Conservation (phyloP, 1,284 basidiomycete species). For the Melanopsichium pennsylvanicum region DNA sequence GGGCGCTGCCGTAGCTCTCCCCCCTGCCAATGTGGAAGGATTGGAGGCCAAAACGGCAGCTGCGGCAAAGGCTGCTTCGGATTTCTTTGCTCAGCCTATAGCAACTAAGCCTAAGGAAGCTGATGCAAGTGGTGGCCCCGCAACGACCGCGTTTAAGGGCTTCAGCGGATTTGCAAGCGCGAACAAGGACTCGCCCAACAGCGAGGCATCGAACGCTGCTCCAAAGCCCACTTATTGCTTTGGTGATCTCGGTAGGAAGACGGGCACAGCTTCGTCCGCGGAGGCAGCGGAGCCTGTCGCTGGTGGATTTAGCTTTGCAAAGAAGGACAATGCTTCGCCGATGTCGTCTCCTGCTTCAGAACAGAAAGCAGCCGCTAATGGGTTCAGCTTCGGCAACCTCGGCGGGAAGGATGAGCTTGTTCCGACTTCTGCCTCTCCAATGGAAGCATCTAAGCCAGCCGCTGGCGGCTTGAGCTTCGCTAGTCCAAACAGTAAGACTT, state of each 20-base stretch:
- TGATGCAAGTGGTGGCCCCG: background rate
- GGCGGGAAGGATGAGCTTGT: conserved; percentile 5
- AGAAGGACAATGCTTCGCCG: background rate
- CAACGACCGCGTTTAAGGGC: conserved; percentile 13
- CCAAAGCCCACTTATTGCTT: conserved; percentile 18
- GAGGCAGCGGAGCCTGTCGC: background rate
- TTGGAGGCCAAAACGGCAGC: background rate
- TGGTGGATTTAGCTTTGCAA: conserved; percentile 6
- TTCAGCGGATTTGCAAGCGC: conserved; percentile 21
- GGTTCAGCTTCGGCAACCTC: conserved; percentile 16
- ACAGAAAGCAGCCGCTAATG: background rate
- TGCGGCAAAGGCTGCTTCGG: conserved; percentile 15
- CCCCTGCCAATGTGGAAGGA: conserved; percentile 7
- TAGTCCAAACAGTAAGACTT: conserved; percentile 9
- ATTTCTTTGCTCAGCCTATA: conserved; percentile 31
- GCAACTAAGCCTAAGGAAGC: conserved; percentile 13
- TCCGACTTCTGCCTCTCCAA: background rate
- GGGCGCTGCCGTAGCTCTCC: conserved; percentile 19
- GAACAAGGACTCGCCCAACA: conserved; percentile 6
- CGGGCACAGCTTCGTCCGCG: background rate
- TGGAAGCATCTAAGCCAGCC: background rate
- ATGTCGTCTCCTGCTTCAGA: background rate
- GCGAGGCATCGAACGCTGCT: background rate
- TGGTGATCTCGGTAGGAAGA: conserved; percentile 15
- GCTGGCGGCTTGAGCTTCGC: conserved; percentile 17